Evolutionary conservation across 768 basidiomycete genomes (phyloP).

Genomic region (Jaapia argillacea): DNA sequence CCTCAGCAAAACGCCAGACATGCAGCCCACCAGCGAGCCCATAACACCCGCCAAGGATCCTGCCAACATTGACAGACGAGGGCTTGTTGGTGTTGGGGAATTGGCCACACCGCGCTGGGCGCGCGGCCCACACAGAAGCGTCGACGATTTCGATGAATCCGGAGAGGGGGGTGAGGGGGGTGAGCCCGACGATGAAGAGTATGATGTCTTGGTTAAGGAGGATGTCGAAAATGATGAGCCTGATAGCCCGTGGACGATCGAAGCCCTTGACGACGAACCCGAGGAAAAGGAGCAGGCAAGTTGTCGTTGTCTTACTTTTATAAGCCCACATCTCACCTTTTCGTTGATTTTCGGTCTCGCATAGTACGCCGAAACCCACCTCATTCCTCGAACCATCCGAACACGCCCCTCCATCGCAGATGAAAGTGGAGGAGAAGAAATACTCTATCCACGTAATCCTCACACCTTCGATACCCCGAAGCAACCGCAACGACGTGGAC

Average conservation of each 20-base stretch:
- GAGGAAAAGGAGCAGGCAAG: slow-evolving; percentile 62
- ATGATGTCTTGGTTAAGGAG: slow-evolving; percentile 20
- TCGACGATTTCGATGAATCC: slow-evolving; percentile 19
- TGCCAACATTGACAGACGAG: slow-evolving; percentile 72
- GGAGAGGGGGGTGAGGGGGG: slow-evolving; percentile 24
- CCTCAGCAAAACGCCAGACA: slow-evolving; percentile 54
- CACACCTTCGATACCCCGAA: slow-evolving; percentile 18
- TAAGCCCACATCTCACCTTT: slow-evolving; percentile 1
- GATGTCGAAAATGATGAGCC: slow-evolving; percentile 39
- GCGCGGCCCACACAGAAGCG: slow-evolving; percentile 36
- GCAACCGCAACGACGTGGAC: too few relatives aligned
- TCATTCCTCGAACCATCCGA: slow-evolving; percentile 41
- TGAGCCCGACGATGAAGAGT: slow-evolving; percentile 18
- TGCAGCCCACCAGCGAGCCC: slow-evolving; percentile 34
- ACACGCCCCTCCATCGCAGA: slow-evolving; percentile 58
- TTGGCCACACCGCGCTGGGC: slow-evolving; percentile 94
- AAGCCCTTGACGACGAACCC: slow-evolving; percentile 71
- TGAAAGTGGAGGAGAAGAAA: slow-evolving; percentile 87
- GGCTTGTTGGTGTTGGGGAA: slow-evolving; percentile 91
- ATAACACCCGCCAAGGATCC: slow-evolving; percentile 71
- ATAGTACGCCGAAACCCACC: slow-evolving; percentile 34
- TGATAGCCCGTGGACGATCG: slow-evolving; percentile 85
- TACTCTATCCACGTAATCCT: slow-evolving; percentile 71
- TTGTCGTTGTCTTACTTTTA: slow-evolving; percentile 12
- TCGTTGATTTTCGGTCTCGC: slow-evolving; percentile 4